Conservation (phyloP, 805 yeast species). For the Blastobotrys americana region DNA sequence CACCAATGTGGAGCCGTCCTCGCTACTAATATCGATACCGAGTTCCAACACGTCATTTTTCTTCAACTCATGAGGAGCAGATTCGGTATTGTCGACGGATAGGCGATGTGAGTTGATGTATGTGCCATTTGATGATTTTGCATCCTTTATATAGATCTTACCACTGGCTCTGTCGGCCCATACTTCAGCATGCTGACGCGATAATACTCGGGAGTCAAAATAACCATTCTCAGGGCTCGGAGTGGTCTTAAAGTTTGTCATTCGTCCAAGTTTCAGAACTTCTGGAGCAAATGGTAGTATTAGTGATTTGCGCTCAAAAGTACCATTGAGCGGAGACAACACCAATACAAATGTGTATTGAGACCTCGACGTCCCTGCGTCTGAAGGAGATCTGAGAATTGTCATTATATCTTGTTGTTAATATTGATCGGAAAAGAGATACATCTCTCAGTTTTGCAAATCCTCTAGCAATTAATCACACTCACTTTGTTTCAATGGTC, state of each 20-base stretch:
- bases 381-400: no score
- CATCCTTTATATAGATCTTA: slow-evolving; percentile 68
- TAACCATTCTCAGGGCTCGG: slow-evolving; percentile 75
- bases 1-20: slow-evolving; percentile 44
- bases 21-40: slow-evolving; percentile 71
- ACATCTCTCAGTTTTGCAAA: no score
- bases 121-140: slow-evolving; percentile 91
- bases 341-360: slow-evolving; percentile 47
- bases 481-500: no score
- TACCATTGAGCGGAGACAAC: slow-evolving; percentile 66
- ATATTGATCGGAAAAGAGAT: no score
- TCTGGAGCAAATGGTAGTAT: slow-evolving; percentile 78
- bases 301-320: slow-evolving; percentile 73
- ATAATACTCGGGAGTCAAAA: slow-evolving; percentile 87
- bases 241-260: slow-evolving; percentile 47
- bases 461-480: no score
- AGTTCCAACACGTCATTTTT: slow-evolving; percentile 85
- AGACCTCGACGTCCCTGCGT: slow-evolving; percentile 20
- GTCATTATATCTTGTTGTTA: no score
- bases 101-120: slow-evolving; percentile 74
- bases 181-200: slow-evolving; percentile 89
- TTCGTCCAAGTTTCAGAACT: slow-evolving; percentile 82
- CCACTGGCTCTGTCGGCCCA: slow-evolving; percentile 62
- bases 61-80: slow-evolving; percentile 50
- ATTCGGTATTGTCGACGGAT: slow-evolving; percentile 47